Conservation (phyloP, 177 flowering plant species). For the Vitis hybrid region DNA sequence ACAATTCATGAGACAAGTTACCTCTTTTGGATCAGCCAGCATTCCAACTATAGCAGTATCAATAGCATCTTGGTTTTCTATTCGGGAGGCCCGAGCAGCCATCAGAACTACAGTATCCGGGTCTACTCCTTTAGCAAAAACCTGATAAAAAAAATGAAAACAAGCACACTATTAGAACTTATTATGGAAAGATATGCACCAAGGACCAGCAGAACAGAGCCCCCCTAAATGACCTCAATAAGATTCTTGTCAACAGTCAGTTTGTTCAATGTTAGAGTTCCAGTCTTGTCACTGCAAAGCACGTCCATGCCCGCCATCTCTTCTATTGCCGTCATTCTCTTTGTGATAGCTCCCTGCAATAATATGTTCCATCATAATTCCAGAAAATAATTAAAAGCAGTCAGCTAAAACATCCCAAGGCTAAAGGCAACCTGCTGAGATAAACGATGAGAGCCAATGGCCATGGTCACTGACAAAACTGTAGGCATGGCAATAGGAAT, state of each 20-base stretch:
- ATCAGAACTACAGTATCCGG: constrained; percentile 80
- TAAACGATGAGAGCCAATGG: constrained; percentile 93
- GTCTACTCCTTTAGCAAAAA: constrained; percentile 83
- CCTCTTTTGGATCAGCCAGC: constrained; percentile 98
- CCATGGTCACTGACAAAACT: constrained; percentile 97
- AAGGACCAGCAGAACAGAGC: not conserved
- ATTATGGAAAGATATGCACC: not conserved
- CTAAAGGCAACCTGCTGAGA: constrained; percentile 77
- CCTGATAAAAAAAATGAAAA: constrained; percentile 36
- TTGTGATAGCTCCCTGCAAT: constrained; percentile 91
- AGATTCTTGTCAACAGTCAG: constrained; percentile 94
- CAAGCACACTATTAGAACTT: not conserved
- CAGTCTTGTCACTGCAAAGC: constrained; percentile 98
- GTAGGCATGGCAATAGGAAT: constrained; percentile 99
- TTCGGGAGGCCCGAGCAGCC: constrained; percentile 97
- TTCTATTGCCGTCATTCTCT: constrained; percentile 99
- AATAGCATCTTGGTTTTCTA: constrained; percentile 95
- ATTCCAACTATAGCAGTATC: constrained; percentile 91
- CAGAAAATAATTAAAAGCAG: not conserved
- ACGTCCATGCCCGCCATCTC: constrained; percentile 99
- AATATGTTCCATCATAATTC: constrained; percentile 4
- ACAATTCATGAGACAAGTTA: constrained; percentile 14
- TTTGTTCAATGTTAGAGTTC: constrained; percentile 89
- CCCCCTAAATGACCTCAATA: constrained; percentile 57
- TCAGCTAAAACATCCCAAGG: not conserved